A percentile compares a stretch with the other conserved stretches of the same genome.
phyloP scores from a whole-genome alignment of 2,329 filamentous ascomycete species.

The Trichophyton benhamiae region DNA sequence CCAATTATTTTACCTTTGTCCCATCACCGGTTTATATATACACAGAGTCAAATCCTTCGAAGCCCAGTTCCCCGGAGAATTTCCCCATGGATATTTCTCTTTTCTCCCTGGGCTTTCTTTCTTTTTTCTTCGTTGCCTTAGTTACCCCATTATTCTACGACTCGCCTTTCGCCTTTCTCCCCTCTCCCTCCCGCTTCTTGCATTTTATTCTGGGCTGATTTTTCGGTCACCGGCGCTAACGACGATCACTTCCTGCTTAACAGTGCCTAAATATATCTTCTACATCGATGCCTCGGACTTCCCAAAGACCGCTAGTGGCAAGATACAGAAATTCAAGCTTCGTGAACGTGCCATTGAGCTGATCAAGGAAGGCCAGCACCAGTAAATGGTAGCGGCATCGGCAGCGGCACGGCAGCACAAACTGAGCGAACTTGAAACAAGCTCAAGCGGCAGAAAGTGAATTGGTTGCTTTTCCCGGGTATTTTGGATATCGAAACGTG shows the following conservation, averaged over 20 bases:
- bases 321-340: slow-evolving; percentile 90
- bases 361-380: slow-evolving; percentile 26
- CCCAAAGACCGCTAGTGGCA: slow-evolving; percentile 90
- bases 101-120: neutral
- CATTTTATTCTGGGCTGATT: neutral
- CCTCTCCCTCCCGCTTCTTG: neutral
- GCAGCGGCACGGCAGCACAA: neutral
- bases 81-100: neutral
- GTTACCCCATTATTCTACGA: neutral
- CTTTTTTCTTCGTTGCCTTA: neutral
- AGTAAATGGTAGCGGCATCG: too few species aligned
- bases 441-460: neutral
- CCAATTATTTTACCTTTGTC: neutral
- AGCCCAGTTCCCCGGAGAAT: slow-evolving; percentile 1
- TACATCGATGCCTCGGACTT: slow-evolving; percentile 57
- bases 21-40: too few species aligned
- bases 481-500: neutral
- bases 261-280: slow-evolving; percentile 78
- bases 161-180: neutral
- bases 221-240: neutral
- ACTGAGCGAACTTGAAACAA: neutral
- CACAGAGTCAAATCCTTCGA: neutral
- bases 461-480: neutral
- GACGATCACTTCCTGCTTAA: slow-evolving; percentile 1
- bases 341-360: slow-evolving; percentile 50